Evolutionary conservation across 2,329 filamentous ascomycete genomes (phyloP), one percentile per base, ranked within the genome.

Genomic region (Penicillium polonicum): DNA sequence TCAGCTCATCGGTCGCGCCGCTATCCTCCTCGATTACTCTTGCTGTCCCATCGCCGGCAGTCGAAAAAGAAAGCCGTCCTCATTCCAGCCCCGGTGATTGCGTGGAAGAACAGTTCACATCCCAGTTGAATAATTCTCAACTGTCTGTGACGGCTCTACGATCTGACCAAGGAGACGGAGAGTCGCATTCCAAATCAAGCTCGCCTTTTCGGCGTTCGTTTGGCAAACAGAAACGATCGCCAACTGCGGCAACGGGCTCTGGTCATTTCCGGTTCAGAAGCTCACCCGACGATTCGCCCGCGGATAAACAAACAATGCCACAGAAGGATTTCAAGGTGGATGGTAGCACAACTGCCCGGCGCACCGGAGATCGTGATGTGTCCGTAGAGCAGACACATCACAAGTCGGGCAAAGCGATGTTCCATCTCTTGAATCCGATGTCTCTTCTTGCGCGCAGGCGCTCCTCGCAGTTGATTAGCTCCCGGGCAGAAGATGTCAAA

Each of bases 351-450:
- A 46, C 52, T 31, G 44, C 57, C 39, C 70, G 70, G 12, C 69
- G 70, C 29, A 55, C 59, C 33, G 60, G 43, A 27, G 69, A 73
- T 41, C 68, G 72, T 31, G 73, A 75, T 43, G 53, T 59, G 23
- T 48, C 64, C 12, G 52, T 59, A 38, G 72, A 75, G 13, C 63
- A 68, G 56, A 43, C 60, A 6, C 66, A 68, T 54, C 68, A 73
- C 62, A 72, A 70, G 51, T 68, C 70, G 5, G 75, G 75, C 31
- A 84, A 82, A 66, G 79, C 80, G 42, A 79, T 80, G 68, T 71
- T 83, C 43, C 83, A 82, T 63, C 73, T 86, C 25, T 72, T 85
- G 41, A 87, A 87, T 64, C 85, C 85, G 10, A 85, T 87, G 80
- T 80, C 82, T 6, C 74, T 87, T 15, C 73, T 87, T 46, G 81